Evolutionary conservation across 768 basidiomycete genomes (phyloP), one percentile per base, ranked within the genome.

Genomic region (Auriscalpium orientale): DNA sequence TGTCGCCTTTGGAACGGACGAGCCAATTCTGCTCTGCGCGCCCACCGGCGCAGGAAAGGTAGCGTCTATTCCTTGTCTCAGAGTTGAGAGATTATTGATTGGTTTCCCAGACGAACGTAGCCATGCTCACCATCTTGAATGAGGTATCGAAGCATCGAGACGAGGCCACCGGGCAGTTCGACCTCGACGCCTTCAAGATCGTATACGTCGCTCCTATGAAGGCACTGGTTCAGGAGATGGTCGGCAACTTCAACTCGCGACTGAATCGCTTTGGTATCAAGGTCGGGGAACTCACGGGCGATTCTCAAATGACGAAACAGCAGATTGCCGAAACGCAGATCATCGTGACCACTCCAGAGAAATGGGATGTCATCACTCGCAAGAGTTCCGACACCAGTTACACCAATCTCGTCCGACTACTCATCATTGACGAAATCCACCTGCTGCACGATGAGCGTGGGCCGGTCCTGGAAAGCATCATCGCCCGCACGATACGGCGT

Each of bases 181-280:
- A 93, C 65, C 79, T 94, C 36, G 86, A 90, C 58, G 75, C 88
- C 0, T 97, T 98, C 82, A 99, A 99, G 73, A 89, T 97, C 54
- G 84, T 99, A 62, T 99, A 98, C 68, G 84, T 99, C 51, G 95
- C 97, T 0, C 97, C 95, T 4, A 99, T 99, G 97, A 99, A 99
- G 70, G 97, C 95, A 3, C 81, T 99, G 56, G 95, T 99, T 0
- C 95, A 98, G 67, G 97, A 99, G 71, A 94, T 95, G 87, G 97
- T 98, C 57, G 91, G 92, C 61, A 95, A 95, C 68, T 99, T 99
- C 66, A 79, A 79, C 36, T 74, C 81, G 8, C 87, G 95, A 4
- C 83, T 99, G 46, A 70, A 70, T 1, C 69, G 75, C 0, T 85
- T 77, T 65, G 89, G 87, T 45, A 79, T 99, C 72, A 87, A 83